Evolutionary conservation across 257 asterid genomes (phyloP).

Genomic region (Solanum bukasovii): DNA sequence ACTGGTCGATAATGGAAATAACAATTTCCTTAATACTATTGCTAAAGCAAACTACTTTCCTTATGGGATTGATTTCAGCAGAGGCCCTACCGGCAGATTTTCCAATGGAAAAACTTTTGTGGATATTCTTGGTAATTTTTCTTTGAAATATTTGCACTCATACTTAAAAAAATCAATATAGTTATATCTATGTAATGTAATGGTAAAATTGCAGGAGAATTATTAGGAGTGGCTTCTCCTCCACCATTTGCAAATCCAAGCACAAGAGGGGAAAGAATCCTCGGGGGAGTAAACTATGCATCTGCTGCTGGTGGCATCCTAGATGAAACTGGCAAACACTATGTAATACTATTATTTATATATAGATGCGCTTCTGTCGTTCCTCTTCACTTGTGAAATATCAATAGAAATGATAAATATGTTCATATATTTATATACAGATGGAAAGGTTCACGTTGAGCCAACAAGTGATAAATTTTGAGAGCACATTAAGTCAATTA

Average conservation of each 20-base stretch:
- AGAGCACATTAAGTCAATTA: conserved; percentile 47
- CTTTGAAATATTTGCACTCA: neutral
- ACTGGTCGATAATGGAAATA: conserved; percentile 72
- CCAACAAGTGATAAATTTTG: conserved; percentile 80
- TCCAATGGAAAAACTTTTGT: conserved; percentile 65
- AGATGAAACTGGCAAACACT: conserved; percentile 78
- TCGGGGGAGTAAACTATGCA: conserved; percentile 82
- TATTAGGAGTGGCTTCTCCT: conserved; percentile 66
- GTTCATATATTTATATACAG: conserved; percentile 16
- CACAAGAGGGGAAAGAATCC: conserved; percentile 47
- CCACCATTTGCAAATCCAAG: conserved; percentile 76
- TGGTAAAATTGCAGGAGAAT: conserved; percentile 33
- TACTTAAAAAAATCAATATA: neutral
- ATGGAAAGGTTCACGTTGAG: conserved; percentile 60
- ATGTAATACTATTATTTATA: conserved; percentile 15
- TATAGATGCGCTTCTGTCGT: neutral
- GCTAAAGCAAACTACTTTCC: conserved; percentile 84
- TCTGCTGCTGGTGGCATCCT: conserved; percentile 96
- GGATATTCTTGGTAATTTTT: conserved; percentile 54
- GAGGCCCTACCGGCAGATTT: conserved; percentile 66
- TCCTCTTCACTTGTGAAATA: neutral
- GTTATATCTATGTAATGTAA: neutral
- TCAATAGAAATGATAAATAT: neutral
- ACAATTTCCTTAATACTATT: conserved; percentile 63
- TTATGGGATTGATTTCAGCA: conserved; percentile 53